These are phyloP conservation scores for Candida sp. DNA, from an alignment of 1,139 yeast species.

Conservation along the genomic window DNA sequence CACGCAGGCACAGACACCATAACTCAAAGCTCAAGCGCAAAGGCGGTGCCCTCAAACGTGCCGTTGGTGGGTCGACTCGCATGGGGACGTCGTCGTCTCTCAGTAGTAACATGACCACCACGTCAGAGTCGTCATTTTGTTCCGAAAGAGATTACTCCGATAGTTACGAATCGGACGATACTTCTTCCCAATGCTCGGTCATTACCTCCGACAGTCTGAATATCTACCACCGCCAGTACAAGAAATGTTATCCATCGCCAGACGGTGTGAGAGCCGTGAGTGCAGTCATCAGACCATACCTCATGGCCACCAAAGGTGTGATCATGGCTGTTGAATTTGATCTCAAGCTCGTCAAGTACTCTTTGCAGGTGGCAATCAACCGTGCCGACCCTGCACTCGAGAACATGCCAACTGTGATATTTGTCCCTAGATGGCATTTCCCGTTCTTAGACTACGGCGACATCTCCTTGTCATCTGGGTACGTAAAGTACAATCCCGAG, in stretches of 20 bases:
- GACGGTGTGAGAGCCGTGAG: slow-evolving; percentile 73
- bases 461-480: slow-evolving; percentile 57
- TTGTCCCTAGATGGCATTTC: slow-evolving; percentile 75
- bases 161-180: slow-evolving; percentile 11
- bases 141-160: slow-evolving; percentile 4
- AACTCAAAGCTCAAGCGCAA: neutral
- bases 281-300: slow-evolving; percentile 77
- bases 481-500: slow-evolving; percentile 50
- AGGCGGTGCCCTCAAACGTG: neutral
- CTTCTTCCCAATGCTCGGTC: slow-evolving; percentile 12
- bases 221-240: slow-evolving; percentile 20
- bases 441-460: slow-evolving; percentile 48
- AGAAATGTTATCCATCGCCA: slow-evolving; percentile 43
- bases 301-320: slow-evolving; percentile 62
- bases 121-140: slow-evolving; percentile 2
- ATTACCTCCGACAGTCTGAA: slow-evolving; percentile 27
- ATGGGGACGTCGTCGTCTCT: slow-evolving; percentile 10
- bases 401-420: slow-evolving; percentile 57
- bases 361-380: slow-evolving; percentile 43
- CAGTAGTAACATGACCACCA: slow-evolving; percentile 3
- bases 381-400: slow-evolving; percentile 9
- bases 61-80: slow-evolving; percentile 6
- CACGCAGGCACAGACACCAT: neutral
- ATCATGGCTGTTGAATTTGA: slow-evolving; percentile 58
- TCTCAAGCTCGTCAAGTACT: slow-evolving; percentile 47